These are phyloP conservation scores for Sclerotinia spermophila DNA, from an alignment of 2,329 filamentous ascomycete species.

Conservation along the genomic window DNA sequence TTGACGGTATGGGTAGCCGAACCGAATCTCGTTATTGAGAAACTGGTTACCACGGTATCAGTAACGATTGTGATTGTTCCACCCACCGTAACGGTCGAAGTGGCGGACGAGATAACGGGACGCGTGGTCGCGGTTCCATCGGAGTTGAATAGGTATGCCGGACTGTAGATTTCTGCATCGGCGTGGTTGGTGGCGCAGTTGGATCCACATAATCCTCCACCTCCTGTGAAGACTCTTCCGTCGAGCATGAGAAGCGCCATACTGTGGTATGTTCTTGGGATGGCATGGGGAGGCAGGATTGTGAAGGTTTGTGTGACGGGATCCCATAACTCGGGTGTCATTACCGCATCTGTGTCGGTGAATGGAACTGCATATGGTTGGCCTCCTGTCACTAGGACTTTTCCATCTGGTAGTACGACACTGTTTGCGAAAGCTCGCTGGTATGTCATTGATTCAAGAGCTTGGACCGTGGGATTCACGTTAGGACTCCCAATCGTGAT, in stretches of 20 bases:
- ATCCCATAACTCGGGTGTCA: slow-evolving; percentile 47
- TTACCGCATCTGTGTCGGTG: slow-evolving; percentile 42
- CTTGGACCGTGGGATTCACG: slow-evolving; percentile 33
- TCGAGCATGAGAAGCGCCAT: slow-evolving; percentile 48
- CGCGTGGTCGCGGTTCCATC: slow-evolving; percentile 42
- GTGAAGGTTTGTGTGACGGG: slow-evolving; percentile 43
- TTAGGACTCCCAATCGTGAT: slow-evolving; percentile 44
- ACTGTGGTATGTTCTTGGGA: slow-evolving; percentile 49
- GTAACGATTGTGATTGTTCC: slow-evolving; percentile 38
- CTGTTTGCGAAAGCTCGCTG: slow-evolving; percentile 45
- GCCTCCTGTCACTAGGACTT: slow-evolving; percentile 47
- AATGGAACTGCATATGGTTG: slow-evolving; percentile 44
- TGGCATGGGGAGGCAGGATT: slow-evolving; percentile 39
- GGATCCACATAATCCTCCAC: slow-evolving; percentile 51
- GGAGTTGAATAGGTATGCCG: slow-evolving; percentile 51
- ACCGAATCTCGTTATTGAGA: slow-evolving; percentile 48
- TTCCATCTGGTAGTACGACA: slow-evolving; percentile 48
- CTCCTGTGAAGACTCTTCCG: slow-evolving; percentile 48
- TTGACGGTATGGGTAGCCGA: slow-evolving; percentile 54
- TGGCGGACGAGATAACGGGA: slow-evolving; percentile 42
- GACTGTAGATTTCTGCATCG: slow-evolving; percentile 53
- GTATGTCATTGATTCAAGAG: slow-evolving; percentile 39
- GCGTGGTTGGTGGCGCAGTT: slow-evolving; percentile 47
- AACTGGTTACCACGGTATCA: slow-evolving; percentile 33
- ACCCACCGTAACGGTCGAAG: slow-evolving; percentile 35